These are phyloP conservation scores for Aspergillus novofumigatus DNA, from an alignment of 2,329 filamentous ascomycete species.

Conservation along the genomic window DNA sequence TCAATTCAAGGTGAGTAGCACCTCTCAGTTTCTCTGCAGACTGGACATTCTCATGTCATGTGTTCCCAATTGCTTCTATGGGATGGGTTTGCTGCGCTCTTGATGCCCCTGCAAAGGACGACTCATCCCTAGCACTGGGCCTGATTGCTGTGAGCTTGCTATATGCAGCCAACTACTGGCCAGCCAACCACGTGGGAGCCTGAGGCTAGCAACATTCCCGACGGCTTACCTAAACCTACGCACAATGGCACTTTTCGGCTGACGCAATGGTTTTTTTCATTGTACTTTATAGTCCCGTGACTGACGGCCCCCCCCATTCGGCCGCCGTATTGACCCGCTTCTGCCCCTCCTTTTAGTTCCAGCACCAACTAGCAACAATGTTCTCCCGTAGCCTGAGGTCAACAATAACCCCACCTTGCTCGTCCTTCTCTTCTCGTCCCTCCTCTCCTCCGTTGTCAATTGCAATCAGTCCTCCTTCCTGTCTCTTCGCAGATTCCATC, in stretches of 20 bases:
- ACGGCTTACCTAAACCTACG: constrained; percentile 9
- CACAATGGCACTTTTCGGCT: constrained; percentile 11
- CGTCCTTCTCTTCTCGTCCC: constrained; percentile 34
- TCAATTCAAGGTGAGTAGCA: background rate
- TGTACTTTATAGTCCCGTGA: background rate
- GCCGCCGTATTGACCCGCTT: constrained; percentile 24
- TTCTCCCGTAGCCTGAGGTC: constrained; percentile 39
- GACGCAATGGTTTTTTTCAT: constrained; percentile 9
- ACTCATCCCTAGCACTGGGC: background rate
- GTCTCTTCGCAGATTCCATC: constrained; percentile 53
- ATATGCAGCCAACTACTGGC: background rate
- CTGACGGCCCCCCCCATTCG: constrained; percentile 1
- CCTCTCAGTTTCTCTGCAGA: background rate
- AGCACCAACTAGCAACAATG: constrained; percentile 29
- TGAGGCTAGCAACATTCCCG: constrained; percentile 5
- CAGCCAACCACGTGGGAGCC: constrained; percentile 5
- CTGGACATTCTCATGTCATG: background rate
- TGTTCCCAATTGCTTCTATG: background rate
- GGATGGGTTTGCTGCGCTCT: constrained; percentile 6
- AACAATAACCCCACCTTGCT: constrained; percentile 43
- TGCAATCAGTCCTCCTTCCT: constrained; percentile 27
- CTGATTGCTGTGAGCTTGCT: background rate
- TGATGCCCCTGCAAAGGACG: background rate
- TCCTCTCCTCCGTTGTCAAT: constrained; percentile 31
- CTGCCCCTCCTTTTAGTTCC: constrained; percentile 26